phyloP scores from a whole-genome alignment of 768 basidiomycete genomes.

The Pisolithus albus region DNA sequence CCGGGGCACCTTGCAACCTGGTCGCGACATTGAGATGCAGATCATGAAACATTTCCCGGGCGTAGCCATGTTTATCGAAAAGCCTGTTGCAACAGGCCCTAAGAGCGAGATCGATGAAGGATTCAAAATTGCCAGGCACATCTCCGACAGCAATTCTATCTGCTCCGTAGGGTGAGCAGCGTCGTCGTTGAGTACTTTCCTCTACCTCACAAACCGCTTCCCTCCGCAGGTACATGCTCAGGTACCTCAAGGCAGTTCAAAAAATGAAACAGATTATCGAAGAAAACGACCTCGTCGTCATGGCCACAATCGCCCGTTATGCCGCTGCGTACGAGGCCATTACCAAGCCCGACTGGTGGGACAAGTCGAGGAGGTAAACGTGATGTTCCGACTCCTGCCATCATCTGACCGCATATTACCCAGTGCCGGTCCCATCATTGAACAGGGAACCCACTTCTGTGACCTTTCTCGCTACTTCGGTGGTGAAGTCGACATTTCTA shows the following conservation, averaged over 20 bases:
- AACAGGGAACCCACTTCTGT: conserved; percentile 96
- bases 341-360: conserved; percentile 87
- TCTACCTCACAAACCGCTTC: background rate
- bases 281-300: conserved; percentile 90
- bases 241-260: conserved; percentile 90
- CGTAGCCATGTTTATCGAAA: conserved; percentile 86
- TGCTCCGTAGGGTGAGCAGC: conserved; percentile 75
- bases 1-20: conserved; percentile 69
- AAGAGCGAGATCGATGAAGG: conserved; percentile 58
- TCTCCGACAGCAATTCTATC: conserved; percentile 63
- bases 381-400: background rate
- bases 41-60: conserved; percentile 84
- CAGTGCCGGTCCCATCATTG: conserved; percentile 73
- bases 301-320: conserved; percentile 94
- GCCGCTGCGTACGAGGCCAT: conserved; percentile 81
- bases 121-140: conserved; percentile 65
- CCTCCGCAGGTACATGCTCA: conserved; percentile 73
- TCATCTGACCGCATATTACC: conserved; percentile 4
- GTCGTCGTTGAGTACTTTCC: background rate
- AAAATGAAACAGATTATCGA: conserved; percentile 95
- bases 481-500: conserved; percentile 83
- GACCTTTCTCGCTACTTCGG: conserved; percentile 97
- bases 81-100: conserved; percentile 83
- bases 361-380: conserved; percentile 72
- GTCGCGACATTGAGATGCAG: conserved; percentile 82